Conservation (phyloP, 345 rosid genomes). For the Hirschfeldia incana region DNA sequence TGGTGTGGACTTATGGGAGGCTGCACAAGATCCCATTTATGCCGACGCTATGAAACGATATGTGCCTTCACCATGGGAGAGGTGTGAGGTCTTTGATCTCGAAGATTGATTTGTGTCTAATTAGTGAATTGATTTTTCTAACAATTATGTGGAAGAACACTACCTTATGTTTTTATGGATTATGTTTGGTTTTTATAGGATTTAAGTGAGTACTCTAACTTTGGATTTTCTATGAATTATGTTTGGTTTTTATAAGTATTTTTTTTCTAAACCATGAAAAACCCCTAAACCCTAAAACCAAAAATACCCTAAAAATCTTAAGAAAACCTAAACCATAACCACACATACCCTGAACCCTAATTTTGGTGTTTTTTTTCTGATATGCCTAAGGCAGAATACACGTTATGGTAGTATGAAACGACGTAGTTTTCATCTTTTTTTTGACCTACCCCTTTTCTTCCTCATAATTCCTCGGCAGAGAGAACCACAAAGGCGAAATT, state of each 20-base stretch:
- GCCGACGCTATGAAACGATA: neutral
- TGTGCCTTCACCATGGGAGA: neutral
- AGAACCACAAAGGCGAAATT: neutral
- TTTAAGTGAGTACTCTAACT: too few relatives aligned
- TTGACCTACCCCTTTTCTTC: neutral
- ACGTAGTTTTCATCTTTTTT: neutral
- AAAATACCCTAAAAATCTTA: too few relatives aligned
- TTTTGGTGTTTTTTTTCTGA: neutral
- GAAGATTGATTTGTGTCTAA: neutral
- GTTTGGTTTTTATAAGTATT: too few relatives aligned
- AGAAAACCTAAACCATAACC: too few relatives aligned
- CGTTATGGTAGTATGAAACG: neutral
- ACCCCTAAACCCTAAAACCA: too few relatives aligned
- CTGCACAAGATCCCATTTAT: neutral
- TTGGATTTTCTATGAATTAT: too few relatives aligned
- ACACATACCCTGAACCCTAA: neutral
- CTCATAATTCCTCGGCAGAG: neutral
- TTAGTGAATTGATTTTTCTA: neutral
- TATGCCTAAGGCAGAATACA: neutral
- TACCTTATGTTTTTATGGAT: neutral
- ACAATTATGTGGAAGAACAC: neutral
- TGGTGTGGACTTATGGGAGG: neutral
- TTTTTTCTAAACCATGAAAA: too few relatives aligned
- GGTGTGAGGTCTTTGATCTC: neutral
- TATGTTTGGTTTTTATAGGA: too few relatives aligned